A percentile compares a stretch with the other conserved stretches of the same genome.
These are phyloP conservation scores for Pleurotus giganteus DNA, from an alignment of 768 basidiomycete species.

Conservation along the genomic window DNA sequence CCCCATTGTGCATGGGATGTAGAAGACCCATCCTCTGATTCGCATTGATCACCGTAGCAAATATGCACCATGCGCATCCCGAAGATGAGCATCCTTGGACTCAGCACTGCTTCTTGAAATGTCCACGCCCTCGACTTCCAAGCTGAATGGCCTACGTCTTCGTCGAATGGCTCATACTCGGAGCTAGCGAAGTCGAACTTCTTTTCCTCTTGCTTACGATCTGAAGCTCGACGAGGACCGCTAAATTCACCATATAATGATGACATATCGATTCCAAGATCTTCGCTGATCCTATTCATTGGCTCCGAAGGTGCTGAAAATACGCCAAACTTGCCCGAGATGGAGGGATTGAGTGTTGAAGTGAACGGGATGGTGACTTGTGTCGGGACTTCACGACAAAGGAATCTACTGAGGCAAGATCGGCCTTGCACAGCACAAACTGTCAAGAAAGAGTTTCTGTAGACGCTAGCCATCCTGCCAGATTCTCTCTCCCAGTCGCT, in stretches of 20 bases:
- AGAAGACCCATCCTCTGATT: not conserved
- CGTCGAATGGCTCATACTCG: not conserved
- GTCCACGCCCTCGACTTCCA: slow-evolving; percentile 1
- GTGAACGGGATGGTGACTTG: not conserved
- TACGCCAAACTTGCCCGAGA: not conserved
- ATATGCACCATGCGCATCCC: not conserved
- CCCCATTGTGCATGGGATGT: not conserved
- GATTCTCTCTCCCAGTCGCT: slow-evolving; percentile 1
- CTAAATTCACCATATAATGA: not conserved
- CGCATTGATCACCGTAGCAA: not conserved
- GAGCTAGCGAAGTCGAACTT: not conserved
- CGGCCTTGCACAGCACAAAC: not conserved
- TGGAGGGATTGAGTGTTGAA: not conserved
- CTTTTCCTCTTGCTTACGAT: not conserved
- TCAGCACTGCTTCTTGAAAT: not conserved
- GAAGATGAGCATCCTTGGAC: slow-evolving; percentile 5
- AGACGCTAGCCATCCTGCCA: slow-evolving; percentile 3
- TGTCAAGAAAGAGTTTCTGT: not conserved
- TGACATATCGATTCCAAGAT: not conserved
- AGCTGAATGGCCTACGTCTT: not conserved
- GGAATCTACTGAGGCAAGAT: not conserved
- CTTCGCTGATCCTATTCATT: not conserved
- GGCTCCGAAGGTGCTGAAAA: not conserved
- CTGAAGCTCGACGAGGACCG: not conserved
- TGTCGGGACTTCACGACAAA: not conserved